Evolutionary conservation across 768 basidiomycete genomes (phyloP), one percentile per base, ranked within the genome.

Genomic region (Trametes cingulata): DNA sequence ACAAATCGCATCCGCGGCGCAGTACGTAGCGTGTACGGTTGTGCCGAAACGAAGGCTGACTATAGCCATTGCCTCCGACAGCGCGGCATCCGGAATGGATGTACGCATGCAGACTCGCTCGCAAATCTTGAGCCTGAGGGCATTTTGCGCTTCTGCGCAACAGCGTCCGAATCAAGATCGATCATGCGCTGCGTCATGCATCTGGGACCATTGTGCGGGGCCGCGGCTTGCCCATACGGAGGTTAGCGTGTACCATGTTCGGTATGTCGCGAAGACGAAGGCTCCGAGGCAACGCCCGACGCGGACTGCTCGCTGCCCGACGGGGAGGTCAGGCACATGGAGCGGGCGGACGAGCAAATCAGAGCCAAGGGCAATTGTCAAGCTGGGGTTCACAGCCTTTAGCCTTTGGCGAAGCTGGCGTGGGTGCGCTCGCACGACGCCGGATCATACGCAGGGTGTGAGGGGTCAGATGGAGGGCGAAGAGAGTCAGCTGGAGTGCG

Each of bases 401-500:
- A 56, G 58, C 50, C 63, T 52, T 45, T 52, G 39, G 49, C n/a
- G 50, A 56, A 47, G 50, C 24, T 50, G 50, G 58, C 58, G 63
- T 64, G 63, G 46, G 63, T 57, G 53, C 47, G 41, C 43, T 27
- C 36, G 39, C 54, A 20, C 35, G 10, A 40, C 25, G 56, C 33
- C 56, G 61, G 61, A 54, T 45, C 56, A 63, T 57, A 17, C 29
- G 55, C 50, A 52, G 53, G 46, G 27, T 19, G 29, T 25, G 35
- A 43, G 40, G 6, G 19, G 62, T 54, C 52, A 60, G 45, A 41
- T 64, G 58, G 39, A 39, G 27, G 4, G 43, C 1, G 39, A 19
- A 36, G 20, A 24, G 39, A 47, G 62, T 63, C 62, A 63, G 62
- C 47, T 59, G 62, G 49, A 41, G 61, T 42, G n/a, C 7, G 48